Base-by-base conservation (phyloP, 2,329 filamentous ascomycete genomes). In the Cadophora sp. region DNA sequence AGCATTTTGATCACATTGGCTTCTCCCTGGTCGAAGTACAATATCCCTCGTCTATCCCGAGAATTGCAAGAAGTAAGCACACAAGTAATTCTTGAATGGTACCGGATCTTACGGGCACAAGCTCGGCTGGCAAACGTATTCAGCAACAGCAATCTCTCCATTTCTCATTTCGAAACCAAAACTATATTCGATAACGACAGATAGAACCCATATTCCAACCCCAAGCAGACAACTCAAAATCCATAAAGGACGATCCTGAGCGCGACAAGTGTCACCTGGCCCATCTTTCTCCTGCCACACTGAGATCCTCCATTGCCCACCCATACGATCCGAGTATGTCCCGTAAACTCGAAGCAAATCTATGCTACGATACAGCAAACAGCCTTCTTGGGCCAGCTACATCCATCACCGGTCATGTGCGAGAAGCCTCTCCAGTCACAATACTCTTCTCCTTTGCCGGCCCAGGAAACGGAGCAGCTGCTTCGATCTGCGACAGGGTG, bases 381-480 rank as follows among this genome's bases (percentile, higher is more conserved):
- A 51, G 60, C 24, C 43, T 62, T 48, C 60, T 62, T 62, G 24
- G 40, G 27, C 60, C 60, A 62, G 40, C 60, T 27, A 24, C 60
- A 62, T 48, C 60, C 43, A 34, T 62, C 43, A 8, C 60, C 40
- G 2, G 60, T 62, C 60, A 62, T 62, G 43, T 62, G 60, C 1
- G 60, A 62, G 60, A 62, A 62, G 6, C 31, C 31, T 27, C 60
- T 48, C 5, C 27, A 22, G 27, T 34, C 43, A 26, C 60, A 62
- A 8, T 62, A 62, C 43, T 34, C 60, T n/a, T 62, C 60, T 22
- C 60, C 60, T 51, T 62, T 62, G 8, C 60, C 60, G 14, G 26
- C 12, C 60, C 60, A 62, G 26, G 60, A 31, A 14, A 19, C n/a
- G 27, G 60, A 62, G 60, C 60, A 62, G 60, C 14, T 51, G 43